These are phyloP conservation scores for Coemansia sp. DNA, from an alignment of 192 early-diverging fungal genomes.

Conservation along the genomic window DNA sequence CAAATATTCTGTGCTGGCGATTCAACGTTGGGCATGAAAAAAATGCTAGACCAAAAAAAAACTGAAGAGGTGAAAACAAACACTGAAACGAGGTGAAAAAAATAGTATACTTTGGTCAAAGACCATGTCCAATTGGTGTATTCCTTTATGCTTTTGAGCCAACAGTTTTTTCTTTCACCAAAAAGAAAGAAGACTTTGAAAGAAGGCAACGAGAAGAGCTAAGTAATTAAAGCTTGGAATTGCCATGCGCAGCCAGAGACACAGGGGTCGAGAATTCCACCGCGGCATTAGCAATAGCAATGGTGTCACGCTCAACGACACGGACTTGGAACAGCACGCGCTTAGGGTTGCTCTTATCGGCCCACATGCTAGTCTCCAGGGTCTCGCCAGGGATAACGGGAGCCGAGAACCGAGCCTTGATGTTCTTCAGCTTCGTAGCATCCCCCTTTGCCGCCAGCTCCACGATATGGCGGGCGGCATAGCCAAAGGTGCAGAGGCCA, in stretches of 20 bases:
- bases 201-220: neutral
- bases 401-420: slow-evolving; percentile 89
- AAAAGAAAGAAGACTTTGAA: neutral
- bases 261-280: slow-evolving; percentile 65
- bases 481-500: slow-evolving; percentile 91
- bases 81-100: too few species aligned
- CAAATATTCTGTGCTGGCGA: neutral
- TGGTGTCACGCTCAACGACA: slow-evolving; percentile 87
- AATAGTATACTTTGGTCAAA: neutral
- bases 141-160: too few species aligned
- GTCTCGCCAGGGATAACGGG: slow-evolving; percentile 97
- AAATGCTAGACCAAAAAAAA: neutral
- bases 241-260: slow-evolving; percentile 7
- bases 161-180: too few species aligned
- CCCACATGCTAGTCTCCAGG: slow-evolving; percentile 96
- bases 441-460: slow-evolving; percentile 70
- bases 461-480: slow-evolving; percentile 88
- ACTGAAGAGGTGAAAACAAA: neutral
- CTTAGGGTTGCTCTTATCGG: slow-evolving; percentile 64
- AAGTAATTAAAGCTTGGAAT: slow-evolving; percentile 18
- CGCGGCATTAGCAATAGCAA: slow-evolving; percentile 90
- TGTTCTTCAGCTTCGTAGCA: slow-evolving; percentile 65
- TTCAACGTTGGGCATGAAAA: neutral
- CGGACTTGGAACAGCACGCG: slow-evolving; percentile 93
- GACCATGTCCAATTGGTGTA: neutral